These are phyloP conservation scores for Pelagomonas calceolata DNA, from an alignment of 108 stramenopile genomes.

Conservation along the genomic window DNA sequence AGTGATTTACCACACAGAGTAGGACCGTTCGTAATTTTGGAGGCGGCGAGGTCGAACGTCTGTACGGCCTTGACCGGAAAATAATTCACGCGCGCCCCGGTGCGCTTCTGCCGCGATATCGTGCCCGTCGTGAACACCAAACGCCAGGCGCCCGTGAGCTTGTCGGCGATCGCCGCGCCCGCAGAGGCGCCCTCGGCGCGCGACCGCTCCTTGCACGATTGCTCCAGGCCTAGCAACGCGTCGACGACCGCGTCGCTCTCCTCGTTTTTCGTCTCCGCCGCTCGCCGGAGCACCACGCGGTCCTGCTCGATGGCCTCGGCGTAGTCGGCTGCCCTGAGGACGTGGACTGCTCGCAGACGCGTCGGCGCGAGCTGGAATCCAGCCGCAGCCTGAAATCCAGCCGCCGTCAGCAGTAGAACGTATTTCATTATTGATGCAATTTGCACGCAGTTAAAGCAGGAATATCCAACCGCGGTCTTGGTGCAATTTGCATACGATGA, in stretches of 20 bases:
- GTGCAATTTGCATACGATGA: too few relatives aligned
- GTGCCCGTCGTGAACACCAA: constrained; percentile 85
- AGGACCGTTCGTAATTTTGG: constrained; percentile 65
- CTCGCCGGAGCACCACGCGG: constrained; percentile 32
- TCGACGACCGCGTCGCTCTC: constrained; percentile 54
- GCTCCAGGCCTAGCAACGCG: constrained; percentile 55
- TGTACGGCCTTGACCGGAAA: constrained; percentile 80
- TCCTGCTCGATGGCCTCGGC: background rate
- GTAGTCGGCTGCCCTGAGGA: too few relatives aligned
- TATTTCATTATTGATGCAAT: too few relatives aligned
- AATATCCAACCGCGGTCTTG: too few relatives aligned
- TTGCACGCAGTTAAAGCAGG: too few relatives aligned
- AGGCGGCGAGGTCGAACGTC: constrained; percentile 55
- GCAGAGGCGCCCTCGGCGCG: too few relatives aligned
- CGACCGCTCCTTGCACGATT: background rate
- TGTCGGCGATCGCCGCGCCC: background rate
- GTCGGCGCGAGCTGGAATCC: too few relatives aligned
- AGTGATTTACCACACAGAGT: too few relatives aligned
- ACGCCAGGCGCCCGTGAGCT: constrained; percentile 63
- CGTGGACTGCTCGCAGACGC: too few relatives aligned
- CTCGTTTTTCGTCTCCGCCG: constrained; percentile 65
- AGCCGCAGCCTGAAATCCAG: too few relatives aligned
- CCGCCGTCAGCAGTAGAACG: too few relatives aligned
- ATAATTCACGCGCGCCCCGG: constrained; percentile 66
- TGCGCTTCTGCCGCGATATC: constrained; percentile 55